Evolutionary conservation across 2,329 filamentous ascomycete species (phyloP).

Genomic region (Pseudocercospora vitis): DNA sequence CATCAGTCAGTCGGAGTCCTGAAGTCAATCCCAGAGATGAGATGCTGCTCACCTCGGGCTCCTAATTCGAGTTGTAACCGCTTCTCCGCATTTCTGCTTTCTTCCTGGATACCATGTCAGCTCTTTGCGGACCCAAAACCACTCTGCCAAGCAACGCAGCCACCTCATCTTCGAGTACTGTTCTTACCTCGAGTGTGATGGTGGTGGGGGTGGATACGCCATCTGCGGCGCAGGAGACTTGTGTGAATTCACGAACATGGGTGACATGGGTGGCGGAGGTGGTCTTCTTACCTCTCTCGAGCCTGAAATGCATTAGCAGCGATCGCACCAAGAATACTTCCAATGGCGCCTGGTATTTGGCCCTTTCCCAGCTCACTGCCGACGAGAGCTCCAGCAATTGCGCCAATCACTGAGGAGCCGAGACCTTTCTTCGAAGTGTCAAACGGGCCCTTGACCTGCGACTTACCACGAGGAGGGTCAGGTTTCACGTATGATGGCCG

Average conservation of each 20-base stretch:
- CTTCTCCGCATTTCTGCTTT: slow-evolving; percentile 21
- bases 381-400: slow-evolving; percentile 34
- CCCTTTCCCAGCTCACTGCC: slow-evolving; percentile 33
- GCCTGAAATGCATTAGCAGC: slow-evolving; percentile 35
- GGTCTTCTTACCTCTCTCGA: slow-evolving; percentile 33
- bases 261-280: slow-evolving; percentile 8
- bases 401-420: slow-evolving; percentile 32
- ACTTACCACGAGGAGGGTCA: slow-evolving; percentile 31
- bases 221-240: slow-evolving; percentile 6
- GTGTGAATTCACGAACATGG: slow-evolving; percentile 6
- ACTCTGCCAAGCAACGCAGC: background rate
- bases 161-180: slow-evolving; percentile 18
- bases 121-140: background rate
- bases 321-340: slow-evolving; percentile 32
- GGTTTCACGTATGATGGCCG: slow-evolving; percentile 15
- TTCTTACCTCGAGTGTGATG: slow-evolving; percentile 26
- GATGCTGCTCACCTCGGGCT: too few relatives aligned
- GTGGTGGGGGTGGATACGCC: slow-evolving; percentile 13
- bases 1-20: too few relatives aligned
- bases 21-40: too few relatives aligned
- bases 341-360: slow-evolving; percentile 28
- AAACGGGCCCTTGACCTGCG: slow-evolving; percentile 27
- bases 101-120: slow-evolving; percentile 18
- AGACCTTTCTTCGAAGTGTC: slow-evolving; percentile 32
- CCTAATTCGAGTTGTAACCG: slow-evolving; percentile 28